These are phyloP conservation scores for Pinus taeda DNA, from an alignment of 75 land plant species.

Conservation along the genomic window DNA sequence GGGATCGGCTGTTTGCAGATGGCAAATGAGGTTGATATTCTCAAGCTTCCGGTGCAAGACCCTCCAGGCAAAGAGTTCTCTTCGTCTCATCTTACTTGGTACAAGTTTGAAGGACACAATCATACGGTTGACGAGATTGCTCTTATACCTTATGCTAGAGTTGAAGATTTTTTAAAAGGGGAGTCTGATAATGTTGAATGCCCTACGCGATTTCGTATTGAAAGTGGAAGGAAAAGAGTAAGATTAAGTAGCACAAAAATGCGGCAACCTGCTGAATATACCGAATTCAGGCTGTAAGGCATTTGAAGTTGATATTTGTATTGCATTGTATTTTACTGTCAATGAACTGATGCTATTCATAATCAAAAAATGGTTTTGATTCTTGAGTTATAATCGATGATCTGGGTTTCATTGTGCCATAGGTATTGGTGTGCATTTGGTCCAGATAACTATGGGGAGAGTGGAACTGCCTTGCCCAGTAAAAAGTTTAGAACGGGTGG, in stretches of 20 bases:
- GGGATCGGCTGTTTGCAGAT: not conserved
- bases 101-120: slow-evolving; percentile 38
- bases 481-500: slow-evolving; percentile 63
- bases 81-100: slow-evolving; percentile 58
- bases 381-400: not conserved
- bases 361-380: not conserved
- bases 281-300: slow-evolving; percentile 60
- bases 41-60: slow-evolving; percentile 51
- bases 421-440: slow-evolving; percentile 94
- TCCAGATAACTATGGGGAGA: slow-evolving; percentile 81
- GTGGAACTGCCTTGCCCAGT: slow-evolving; percentile 62
- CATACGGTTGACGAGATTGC: slow-evolving; percentile 61
- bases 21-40: slow-evolving; percentile 19
- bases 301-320: not conserved
- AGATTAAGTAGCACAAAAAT: slow-evolving; percentile 57
- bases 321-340: not conserved
- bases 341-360: not conserved
- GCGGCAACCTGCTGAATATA: slow-evolving; percentile 59
- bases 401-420: slow-evolving; percentile 9
- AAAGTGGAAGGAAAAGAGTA: slow-evolving; percentile 56
- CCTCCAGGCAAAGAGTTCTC: slow-evolving; percentile 56
- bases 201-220: slow-evolving; percentile 76
- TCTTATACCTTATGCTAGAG: slow-evolving; percentile 68
- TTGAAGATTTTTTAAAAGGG: slow-evolving; percentile 66
- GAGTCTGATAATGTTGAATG: slow-evolving; percentile 65